Percentiles rank a stretch among this genome's conserved stretches.
Conservation (phyloP, 2,329 filamentous ascomycete genomes). For the Fusarium abutilonis region DNA sequence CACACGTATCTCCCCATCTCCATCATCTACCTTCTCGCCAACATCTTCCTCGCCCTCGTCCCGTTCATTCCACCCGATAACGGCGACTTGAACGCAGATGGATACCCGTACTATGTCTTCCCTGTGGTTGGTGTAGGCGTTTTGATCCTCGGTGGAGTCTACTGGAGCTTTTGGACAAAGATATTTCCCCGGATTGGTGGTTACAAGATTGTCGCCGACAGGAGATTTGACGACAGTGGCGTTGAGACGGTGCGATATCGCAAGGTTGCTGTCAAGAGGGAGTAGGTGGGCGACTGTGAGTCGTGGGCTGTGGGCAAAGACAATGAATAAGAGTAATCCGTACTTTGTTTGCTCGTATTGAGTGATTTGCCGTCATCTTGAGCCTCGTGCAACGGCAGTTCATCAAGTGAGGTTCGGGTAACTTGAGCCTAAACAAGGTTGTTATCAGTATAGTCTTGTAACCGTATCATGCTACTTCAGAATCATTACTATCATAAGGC, state of each 20-base stretch:
- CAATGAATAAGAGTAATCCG: no score
- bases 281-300: conserved; percentile 7
- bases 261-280: conserved; percentile 45
- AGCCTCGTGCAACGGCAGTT: no score
- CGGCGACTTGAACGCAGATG: conserved; percentile 57
- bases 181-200: conserved; percentile 60
- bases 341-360: no score
- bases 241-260: conserved; percentile 55
- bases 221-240: conserved; percentile 53
- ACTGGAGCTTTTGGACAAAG: conserved; percentile 64
- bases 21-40: conserved; percentile 60
- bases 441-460: no score
- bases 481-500: no score
- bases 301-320: no score
- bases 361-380: no score
- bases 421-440: no score
- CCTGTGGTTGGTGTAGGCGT: conserved; percentile 64
- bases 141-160: conserved; percentile 59
- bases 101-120: conserved; percentile 66
- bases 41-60: conserved; percentile 62
- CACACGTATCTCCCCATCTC: conserved; percentile 60
- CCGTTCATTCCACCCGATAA: conserved; percentile 64
- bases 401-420: no score
- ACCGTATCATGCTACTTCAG: no score
- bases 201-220: conserved; percentile 59